These are phyloP conservation scores for Aspergillus sp. DNA, from an alignment of 2,329 filamentous ascomycete species.

Conservation along the genomic window DNA sequence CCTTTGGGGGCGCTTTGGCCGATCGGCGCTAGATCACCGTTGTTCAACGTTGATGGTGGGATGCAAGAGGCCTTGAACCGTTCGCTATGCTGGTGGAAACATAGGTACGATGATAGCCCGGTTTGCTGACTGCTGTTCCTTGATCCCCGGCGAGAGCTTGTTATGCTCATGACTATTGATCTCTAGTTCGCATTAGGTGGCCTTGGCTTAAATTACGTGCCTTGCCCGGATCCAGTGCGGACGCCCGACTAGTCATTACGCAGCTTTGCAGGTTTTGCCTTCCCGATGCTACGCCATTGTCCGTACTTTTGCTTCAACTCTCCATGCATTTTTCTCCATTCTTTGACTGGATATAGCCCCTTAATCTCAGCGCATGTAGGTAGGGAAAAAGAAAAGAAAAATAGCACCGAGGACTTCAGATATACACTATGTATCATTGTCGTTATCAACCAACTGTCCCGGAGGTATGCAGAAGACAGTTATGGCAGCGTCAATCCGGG, in stretches of 20 bases:
- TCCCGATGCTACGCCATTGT: background rate
- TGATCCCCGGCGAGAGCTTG: too few relatives aligned
- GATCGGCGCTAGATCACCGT: slow-evolving; percentile 28
- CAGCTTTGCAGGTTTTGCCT: background rate
- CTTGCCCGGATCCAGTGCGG: background rate
- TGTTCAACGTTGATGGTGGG: background rate
- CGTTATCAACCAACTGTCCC: too few relatives aligned
- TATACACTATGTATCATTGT: too few relatives aligned
- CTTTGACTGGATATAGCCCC: background rate
- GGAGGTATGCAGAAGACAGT: too few relatives aligned
- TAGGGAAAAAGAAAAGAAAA: too few relatives aligned
- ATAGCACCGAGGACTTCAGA: too few relatives aligned
- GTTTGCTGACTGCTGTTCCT: too few relatives aligned
- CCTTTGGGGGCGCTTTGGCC: slow-evolving; percentile 7
- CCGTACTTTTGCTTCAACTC: background rate
- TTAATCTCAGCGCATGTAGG: too few relatives aligned
- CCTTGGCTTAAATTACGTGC: slow-evolving; percentile 5
- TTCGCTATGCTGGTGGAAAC: background rate
- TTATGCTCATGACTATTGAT: background rate
- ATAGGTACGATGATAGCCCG: background rate
- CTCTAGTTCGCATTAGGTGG: background rate
- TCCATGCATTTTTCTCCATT: background rate
- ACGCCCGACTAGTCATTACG: background rate
- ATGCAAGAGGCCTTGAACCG: too few relatives aligned
- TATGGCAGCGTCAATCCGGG: too few relatives aligned